phyloP scores from a whole-genome alignment of 164 flowering plant species.

The Aristolochia fimbriata region DNA sequence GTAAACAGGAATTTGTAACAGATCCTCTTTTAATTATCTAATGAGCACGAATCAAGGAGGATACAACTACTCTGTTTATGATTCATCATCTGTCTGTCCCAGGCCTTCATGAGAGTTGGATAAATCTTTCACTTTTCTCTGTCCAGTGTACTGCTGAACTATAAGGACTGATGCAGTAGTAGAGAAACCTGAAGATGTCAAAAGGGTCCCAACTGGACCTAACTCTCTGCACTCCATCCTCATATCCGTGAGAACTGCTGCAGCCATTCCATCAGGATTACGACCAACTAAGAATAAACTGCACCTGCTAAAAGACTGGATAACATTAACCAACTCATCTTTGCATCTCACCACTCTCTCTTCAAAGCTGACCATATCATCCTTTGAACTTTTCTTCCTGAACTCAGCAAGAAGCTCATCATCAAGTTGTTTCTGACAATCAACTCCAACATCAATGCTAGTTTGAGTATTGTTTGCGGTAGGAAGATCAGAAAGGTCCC shows the following conservation, averaged over 20 bases:
- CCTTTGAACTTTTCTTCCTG: neutral
- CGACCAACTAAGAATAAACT: slow-evolving; percentile 45
- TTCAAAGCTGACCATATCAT: slow-evolving; percentile 2
- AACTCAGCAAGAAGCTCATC: slow-evolving; percentile 11
- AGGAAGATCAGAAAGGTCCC: neutral
- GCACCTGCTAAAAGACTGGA: slow-evolving; percentile 18
- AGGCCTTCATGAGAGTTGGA: too few relatives aligned
- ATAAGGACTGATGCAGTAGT: slow-evolving; percentile 38
- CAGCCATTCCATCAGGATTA: slow-evolving; percentile 12
- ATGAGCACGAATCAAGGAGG: too few relatives aligned
- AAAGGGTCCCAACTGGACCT: slow-evolving; percentile 34
- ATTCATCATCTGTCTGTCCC: too few relatives aligned
- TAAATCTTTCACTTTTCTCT: too few relatives aligned
- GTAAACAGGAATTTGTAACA: too few relatives aligned
- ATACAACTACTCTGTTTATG: too few relatives aligned
- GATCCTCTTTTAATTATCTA: too few relatives aligned
- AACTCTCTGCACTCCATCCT: slow-evolving; percentile 35
- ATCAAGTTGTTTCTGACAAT: slow-evolving; percentile 5
- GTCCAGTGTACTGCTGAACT: slow-evolving; percentile 19
- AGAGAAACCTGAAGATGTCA: slow-evolving; percentile 27
- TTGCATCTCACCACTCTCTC: slow-evolving; percentile 20
- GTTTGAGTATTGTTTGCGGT: neutral
- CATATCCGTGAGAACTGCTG: slow-evolving; percentile 2
- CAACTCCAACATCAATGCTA: neutral
- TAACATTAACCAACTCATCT: slow-evolving; percentile 8